Percentiles rank a stretch among this genome's conserved stretches.
Conservation (phyloP, 1,139 yeast species). For the Yamadazyma pseudoaaseri region DNA sequence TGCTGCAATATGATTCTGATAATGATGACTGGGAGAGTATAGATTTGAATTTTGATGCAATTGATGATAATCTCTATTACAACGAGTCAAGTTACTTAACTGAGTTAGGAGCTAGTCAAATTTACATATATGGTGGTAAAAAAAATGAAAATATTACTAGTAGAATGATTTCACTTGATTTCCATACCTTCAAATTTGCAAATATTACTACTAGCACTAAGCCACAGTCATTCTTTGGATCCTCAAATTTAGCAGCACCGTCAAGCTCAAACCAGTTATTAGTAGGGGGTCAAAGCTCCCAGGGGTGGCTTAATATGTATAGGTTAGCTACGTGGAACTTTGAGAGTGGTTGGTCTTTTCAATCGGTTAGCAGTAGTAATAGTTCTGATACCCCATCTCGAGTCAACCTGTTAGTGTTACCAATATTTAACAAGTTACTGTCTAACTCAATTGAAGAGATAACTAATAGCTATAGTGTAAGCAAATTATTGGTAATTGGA, state of each 20-base stretch:
- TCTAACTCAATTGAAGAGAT: conserved; percentile 20
- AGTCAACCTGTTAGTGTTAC: conserved; percentile 30
- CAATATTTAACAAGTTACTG: conserved; percentile 27
- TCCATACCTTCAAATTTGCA: conserved; percentile 20
- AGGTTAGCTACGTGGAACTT: conserved; percentile 49
- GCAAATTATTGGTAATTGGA: conserved; percentile 35
- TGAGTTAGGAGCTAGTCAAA: conserved; percentile 21
- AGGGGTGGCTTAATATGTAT: conserved; percentile 47
- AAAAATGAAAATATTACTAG: conserved; percentile 22
- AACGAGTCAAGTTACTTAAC: conserved; percentile 30
- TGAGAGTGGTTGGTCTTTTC: conserved; percentile 43
- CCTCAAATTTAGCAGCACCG: conserved; percentile 40
- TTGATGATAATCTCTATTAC: conserved; percentile 32
- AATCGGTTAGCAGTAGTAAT: conserved; percentile 17
- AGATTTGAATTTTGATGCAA: conserved; percentile 20
- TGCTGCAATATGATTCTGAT: conserved; percentile 22
- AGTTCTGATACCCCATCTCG: conserved; percentile 27
- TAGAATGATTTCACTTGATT: conserved; percentile 37
- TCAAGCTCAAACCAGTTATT: conserved; percentile 37
- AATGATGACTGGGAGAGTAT: conserved; percentile 24
- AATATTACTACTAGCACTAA: conserved; percentile 43
- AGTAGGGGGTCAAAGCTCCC: conserved; percentile 39
- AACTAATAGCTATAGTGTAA: conserved; percentile 20
- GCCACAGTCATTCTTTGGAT: conserved; percentile 46
- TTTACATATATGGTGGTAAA: conserved; percentile 42